These are phyloP conservation scores for Corymbia calophylla DNA, from an alignment of 441 rosid species.

Conservation along the genomic window DNA sequence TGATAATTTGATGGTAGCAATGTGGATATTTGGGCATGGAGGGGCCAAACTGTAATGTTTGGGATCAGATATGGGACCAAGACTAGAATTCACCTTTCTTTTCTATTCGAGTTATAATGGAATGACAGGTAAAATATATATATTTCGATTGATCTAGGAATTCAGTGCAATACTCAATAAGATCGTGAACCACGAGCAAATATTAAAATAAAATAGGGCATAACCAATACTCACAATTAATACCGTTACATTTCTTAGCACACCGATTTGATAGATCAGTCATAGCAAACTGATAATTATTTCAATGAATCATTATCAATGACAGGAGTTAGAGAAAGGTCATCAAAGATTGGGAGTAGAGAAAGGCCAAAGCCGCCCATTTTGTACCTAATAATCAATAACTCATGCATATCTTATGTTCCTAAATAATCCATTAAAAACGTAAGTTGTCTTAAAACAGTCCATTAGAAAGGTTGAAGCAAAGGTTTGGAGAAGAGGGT, in stretches of 20 bases:
- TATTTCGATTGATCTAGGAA: neutral
- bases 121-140: neutral
- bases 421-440: neutral
- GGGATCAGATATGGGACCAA: no score
- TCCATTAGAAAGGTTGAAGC: slow-evolving; percentile 4
- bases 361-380: slow-evolving; percentile 25
- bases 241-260: neutral
- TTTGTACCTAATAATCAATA: neutral
- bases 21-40: neutral
- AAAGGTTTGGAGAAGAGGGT: slow-evolving; percentile 2
- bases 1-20: neutral
- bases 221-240: neutral
- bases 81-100: neutral
- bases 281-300: neutral
- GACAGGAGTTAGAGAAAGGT: neutral
- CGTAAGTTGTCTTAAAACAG: neutral
- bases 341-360: neutral
- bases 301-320: neutral
- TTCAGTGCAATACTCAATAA: neutral
- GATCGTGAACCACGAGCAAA: neutral
- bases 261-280: neutral
- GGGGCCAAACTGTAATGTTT: neutral
- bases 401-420: neutral
- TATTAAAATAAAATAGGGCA: neutral
- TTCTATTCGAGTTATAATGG: neutral